These are phyloP conservation scores for Malassezia dermatis DNA, from an alignment of 1,284 basidiomycete species.

Conservation along the genomic window DNA sequence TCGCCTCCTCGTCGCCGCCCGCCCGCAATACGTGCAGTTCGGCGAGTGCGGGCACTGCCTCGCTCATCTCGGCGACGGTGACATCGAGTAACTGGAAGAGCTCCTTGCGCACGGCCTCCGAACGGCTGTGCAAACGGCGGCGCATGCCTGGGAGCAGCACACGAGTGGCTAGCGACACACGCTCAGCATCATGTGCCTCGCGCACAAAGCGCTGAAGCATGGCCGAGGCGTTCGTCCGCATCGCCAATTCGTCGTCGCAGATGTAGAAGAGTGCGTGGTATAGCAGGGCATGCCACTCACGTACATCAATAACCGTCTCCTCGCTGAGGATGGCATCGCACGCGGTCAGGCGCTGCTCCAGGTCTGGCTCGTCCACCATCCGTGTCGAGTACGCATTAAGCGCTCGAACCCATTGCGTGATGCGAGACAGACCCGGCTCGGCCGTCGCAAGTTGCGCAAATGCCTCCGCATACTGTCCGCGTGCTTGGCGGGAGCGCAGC, in stretches of 20 bases:
- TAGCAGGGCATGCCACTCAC: slow-evolving; percentile 72
- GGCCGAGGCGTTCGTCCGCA: slow-evolving; percentile 71
- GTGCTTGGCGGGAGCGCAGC: slow-evolving; percentile 26
- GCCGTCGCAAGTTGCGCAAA: slow-evolving; percentile 34
- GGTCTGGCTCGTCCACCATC: slow-evolving; percentile 83
- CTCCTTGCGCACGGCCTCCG: slow-evolving; percentile 80
- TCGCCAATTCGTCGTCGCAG: slow-evolving; percentile 79
- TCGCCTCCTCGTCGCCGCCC: slow-evolving; percentile 83
- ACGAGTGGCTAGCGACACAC: not conserved
- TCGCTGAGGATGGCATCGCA: slow-evolving; percentile 67
- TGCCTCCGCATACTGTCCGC: slow-evolving; percentile 27
- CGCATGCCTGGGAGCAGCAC: slow-evolving; percentile 13
- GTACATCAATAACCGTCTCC: slow-evolving; percentile 49
- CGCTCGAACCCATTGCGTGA: slow-evolving; percentile 25
- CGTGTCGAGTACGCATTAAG: slow-evolving; percentile 77
- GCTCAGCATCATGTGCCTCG: not conserved
- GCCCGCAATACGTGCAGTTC: slow-evolving; percentile 77
- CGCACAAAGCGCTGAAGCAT: slow-evolving; percentile 66
- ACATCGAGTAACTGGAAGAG: slow-evolving; percentile 69
- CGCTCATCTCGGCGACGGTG: slow-evolving; percentile 55
- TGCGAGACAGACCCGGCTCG: slow-evolving; percentile 23
- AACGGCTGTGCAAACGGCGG: slow-evolving; percentile 56
- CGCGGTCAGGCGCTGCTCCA: slow-evolving; percentile 70
- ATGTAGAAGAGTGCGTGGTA: slow-evolving; percentile 77
- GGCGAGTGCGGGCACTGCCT: slow-evolving; percentile 58